Base-by-base conservation (phyloP, 495 filamentous ascomycete genomes). In the Neurospora cerealis region DNA sequence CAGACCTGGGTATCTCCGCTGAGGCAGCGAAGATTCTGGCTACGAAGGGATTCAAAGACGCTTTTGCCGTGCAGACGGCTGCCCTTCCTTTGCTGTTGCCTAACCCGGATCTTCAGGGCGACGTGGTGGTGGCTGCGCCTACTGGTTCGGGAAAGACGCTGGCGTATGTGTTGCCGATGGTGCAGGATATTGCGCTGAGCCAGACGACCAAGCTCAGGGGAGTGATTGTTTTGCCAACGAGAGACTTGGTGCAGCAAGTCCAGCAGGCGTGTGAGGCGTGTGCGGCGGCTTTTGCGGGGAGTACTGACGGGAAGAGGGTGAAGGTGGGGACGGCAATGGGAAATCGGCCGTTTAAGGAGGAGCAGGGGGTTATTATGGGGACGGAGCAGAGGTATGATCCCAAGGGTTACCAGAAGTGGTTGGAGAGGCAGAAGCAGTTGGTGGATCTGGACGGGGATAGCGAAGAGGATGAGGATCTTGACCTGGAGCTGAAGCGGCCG, bases 101-200 rank as follows among this genome's bases (percentile, higher is more conserved):
- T 9, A 76, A 78, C 17, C 87, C 87, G 0, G 79, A 81, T 19
- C 80, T 87, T 72, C 80, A 85, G 3, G 92, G 93, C 3, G 95
- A 98, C 82, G 74, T 98, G 8, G 92, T 96, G 70, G 88, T 98
- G 19, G 94, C 93, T 28, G 95, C 95, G 1, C 89, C 93, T 4
- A 98, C 95, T 1, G 95, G 95, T 5, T 98, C 95, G 0, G 95
- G 95, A 69, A 98, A 98, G 79, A 98, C 95, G 0, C 82, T 98
- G 4, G 91, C 95, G 6, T 98, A 98, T 75, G 86, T 94, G 1
- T 84, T 98, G n/a, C 95, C 95, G 0, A 88, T 98, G 75, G 83
- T 97, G 19, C 89, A 93, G 46, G 87, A 88, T n/a, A 81, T 98
- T 48, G 88, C 89, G 70, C 81, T 86, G 3, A 84, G 85, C 41